These are phyloP conservation scores for Leccinum sublutescens DNA, from an alignment of 768 basidiomycete genomes.

Conservation along the genomic window DNA sequence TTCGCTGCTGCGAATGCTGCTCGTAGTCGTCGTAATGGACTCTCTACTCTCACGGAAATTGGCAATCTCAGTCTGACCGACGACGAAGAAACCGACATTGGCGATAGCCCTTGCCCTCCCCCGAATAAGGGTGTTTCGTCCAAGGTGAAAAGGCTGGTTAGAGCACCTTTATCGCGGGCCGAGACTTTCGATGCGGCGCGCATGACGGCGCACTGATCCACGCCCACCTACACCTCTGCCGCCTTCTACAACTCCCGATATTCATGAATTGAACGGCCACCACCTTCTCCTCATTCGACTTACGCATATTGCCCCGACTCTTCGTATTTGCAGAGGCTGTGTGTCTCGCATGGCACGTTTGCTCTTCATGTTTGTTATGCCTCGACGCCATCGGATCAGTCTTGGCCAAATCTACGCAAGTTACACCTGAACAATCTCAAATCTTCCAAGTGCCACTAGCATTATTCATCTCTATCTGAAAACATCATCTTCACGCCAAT, in stretches of 20 bases:
- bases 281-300: conserved; percentile 6
- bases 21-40: conserved; percentile 57
- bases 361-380: conserved; percentile 16
- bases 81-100: conserved; percentile 75
- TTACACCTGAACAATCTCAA: conserved; percentile 7
- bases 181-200: conserved; percentile 70
- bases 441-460: conserved; percentile 16
- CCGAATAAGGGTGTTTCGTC: conserved; percentile 56
- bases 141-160: conserved; percentile 56
- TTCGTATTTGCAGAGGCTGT: conserved; percentile 10
- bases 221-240: background rate
- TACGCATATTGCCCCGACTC: conserved; percentile 12
- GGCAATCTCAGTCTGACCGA: conserved; percentile 62
- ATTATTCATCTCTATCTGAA: conserved; percentile 20
- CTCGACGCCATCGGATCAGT: conserved; percentile 12
- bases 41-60: conserved; percentile 69
- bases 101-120: conserved; percentile 87
- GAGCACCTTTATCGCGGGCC: conserved; percentile 52
- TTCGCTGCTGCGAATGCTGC: conserved; percentile 73
- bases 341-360: conserved; percentile 15
- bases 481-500: conserved; percentile 20
- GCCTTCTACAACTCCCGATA: conserved; percentile 2
- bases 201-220: conserved; percentile 45
- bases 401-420: conserved; percentile 14
- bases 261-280: conserved; percentile 1